These are phyloP conservation scores for Xanthoconium purpureum DNA, from an alignment of 768 basidiomycete species.

Conservation along the genomic window DNA sequence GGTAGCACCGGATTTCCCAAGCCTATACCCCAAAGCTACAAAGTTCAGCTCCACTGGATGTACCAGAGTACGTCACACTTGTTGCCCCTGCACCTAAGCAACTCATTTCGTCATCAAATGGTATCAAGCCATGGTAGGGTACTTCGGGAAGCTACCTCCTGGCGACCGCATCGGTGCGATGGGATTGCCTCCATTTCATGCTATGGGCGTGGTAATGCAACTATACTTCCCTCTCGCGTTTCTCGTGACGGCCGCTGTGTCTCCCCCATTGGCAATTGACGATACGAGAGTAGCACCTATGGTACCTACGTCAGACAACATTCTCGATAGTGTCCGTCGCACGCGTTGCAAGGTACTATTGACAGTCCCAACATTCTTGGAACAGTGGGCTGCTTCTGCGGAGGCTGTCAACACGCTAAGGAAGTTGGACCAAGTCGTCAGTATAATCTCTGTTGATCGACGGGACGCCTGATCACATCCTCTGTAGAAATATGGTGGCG, in stretches of 20 bases:
- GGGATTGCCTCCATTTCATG: conserved; percentile 40
- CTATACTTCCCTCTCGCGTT: conserved; percentile 31
- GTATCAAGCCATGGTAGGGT: not conserved
- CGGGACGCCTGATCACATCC: not conserved
- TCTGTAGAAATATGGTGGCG: conserved; percentile 8
- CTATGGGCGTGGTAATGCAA: conserved; percentile 32
- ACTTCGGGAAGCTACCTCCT: not conserved
- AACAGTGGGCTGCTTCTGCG: not conserved
- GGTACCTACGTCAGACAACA: conserved; percentile 17
- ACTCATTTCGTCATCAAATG: not conserved
- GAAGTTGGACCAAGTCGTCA: not conserved
- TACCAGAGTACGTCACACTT: conserved; percentile 27
- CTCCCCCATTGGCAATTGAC: conserved; percentile 24
- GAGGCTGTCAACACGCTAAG: not conserved
- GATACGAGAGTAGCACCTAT: conserved; percentile 7
- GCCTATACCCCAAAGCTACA: conserved; percentile 35
- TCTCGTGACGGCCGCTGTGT: conserved; percentile 27
- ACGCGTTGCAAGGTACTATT: conserved; percentile 10
- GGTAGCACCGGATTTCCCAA: conserved; percentile 49
- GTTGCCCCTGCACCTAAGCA: not conserved
- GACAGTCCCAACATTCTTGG: conserved; percentile 18
- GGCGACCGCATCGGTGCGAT: conserved; percentile 23
- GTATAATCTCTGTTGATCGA: not conserved
- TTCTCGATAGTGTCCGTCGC: conserved; percentile 11
- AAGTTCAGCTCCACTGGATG: conserved; percentile 33